phyloP scores from a whole-genome alignment of 495 filamentous ascomycete genomes.

The Trichoderma erinaceum region DNA sequence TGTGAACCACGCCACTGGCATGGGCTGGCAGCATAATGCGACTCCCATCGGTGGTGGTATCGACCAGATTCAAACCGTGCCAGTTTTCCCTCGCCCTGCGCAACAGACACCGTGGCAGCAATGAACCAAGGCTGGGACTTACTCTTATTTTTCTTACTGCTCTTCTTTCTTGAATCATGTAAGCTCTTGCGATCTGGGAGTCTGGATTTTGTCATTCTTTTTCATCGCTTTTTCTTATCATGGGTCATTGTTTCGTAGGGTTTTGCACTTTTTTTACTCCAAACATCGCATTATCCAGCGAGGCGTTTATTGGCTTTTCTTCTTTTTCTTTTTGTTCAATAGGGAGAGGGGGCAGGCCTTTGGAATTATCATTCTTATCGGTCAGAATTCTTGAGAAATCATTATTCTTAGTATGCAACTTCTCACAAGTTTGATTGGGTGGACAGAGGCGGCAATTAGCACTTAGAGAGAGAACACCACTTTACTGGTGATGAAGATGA shows the following conservation, averaged over 20 bases:
- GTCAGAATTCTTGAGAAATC: background rate
- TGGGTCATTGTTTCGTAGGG: constrained; percentile 3
- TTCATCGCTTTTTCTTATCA: background rate
- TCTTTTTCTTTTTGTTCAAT: background rate
- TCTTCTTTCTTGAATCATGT: background rate
- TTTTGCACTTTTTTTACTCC: constrained; percentile 5
- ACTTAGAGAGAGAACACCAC: background rate
- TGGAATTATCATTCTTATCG: background rate
- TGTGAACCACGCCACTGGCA: constrained; percentile 77
- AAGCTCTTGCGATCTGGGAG: constrained; percentile 5
- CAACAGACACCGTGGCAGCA: constrained; percentile 51
- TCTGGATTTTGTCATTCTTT: constrained; percentile 7
- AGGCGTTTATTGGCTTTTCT: constrained; percentile 15
- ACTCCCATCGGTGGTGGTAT: constrained; percentile 82
- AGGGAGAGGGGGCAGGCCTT: background rate
- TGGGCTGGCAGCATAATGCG: constrained; percentile 74
- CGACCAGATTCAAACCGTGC: constrained; percentile 71
- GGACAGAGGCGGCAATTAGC: background rate
- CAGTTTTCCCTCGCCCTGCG: constrained; percentile 78
- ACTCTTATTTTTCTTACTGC: too few species aligned
- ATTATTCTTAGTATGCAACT: background rate
- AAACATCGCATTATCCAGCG: constrained; percentile 15
- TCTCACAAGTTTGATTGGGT: background rate
- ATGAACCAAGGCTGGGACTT: constrained; percentile 19
- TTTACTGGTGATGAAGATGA: background rate